These are phyloP conservation scores for Camelina sativa DNA, from an alignment of 345 rosid species.

Conservation along the genomic window DNA sequence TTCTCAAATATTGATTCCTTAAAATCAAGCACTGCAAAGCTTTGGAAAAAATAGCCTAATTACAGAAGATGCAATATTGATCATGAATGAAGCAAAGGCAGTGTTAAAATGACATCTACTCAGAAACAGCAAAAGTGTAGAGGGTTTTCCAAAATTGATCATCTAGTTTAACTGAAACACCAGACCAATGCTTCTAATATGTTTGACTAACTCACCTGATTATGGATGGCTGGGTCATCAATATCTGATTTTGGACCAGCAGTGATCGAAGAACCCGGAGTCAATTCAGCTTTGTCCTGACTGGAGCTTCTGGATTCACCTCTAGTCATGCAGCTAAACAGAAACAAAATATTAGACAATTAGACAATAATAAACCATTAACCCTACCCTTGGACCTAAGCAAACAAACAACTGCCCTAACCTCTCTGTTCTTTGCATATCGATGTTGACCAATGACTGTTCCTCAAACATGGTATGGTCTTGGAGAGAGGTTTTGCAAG, in stretches of 20 bases:
- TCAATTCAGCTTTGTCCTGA: slow-evolving; percentile 63
- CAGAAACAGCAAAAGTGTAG: neutral
- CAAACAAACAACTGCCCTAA: slow-evolving; percentile 24
- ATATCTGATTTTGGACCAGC: slow-evolving; percentile 57
- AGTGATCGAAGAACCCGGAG: slow-evolving; percentile 69
- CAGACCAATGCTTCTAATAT: slow-evolving; percentile 19
- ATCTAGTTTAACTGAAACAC: slow-evolving; percentile 10
- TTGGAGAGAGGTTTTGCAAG: slow-evolving; percentile 50
- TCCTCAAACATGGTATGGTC: slow-evolving; percentile 52
- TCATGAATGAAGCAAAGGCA: slow-evolving; percentile 4
- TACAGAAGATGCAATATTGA: slow-evolving; percentile 9
- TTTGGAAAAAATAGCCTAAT: neutral
- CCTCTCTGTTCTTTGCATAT: slow-evolving; percentile 68
- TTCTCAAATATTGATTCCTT: neutral
- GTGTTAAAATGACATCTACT: slow-evolving; percentile 12
- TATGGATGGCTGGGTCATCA: slow-evolving; percentile 52
- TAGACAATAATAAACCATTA: slow-evolving; percentile 13
- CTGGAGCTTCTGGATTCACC: slow-evolving; percentile 56
- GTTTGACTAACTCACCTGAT: slow-evolving; percentile 59
- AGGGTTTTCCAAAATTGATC: slow-evolving; percentile 5
- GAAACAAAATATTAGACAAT: slow-evolving; percentile 12
- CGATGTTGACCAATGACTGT: slow-evolving; percentile 57
- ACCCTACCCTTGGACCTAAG: slow-evolving; percentile 19
- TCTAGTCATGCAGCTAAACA: slow-evolving; percentile 50
- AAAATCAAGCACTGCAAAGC: neutral